Evolutionary conservation across 1,284 basidiomycete species (phyloP).

Genomic region (Puccinia horiana): DNA sequence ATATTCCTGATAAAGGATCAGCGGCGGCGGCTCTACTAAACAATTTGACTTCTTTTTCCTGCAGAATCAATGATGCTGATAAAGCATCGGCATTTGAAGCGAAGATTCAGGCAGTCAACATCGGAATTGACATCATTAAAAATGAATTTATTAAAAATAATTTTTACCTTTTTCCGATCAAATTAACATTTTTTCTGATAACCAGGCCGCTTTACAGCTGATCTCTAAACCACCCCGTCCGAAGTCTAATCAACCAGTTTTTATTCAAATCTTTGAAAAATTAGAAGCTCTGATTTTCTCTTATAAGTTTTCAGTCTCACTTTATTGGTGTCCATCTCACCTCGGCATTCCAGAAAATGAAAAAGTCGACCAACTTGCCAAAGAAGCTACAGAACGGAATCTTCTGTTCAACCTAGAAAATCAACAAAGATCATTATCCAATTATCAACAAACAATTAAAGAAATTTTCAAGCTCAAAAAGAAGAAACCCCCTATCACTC

Average conservation of each 20-base stretch:
- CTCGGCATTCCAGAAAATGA: background rate
- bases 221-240: background rate
- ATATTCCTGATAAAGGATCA: background rate
- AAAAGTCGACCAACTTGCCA: background rate
- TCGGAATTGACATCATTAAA: background rate
- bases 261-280: background rate
- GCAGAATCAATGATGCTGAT: background rate
- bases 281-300: background rate
- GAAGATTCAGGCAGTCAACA: background rate
- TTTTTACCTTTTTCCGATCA: background rate
- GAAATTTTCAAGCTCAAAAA: background rate
- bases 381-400: background rate
- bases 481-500: background rate
- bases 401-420: background rate
- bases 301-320: too few species aligned
- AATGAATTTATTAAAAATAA: too few species aligned
- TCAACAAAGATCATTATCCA: background rate
- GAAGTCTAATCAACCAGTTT: background rate
- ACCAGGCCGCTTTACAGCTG: background rate
- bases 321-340: slow-evolving; percentile 9
- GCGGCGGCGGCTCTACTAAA: background rate
- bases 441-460: background rate
- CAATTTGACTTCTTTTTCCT: background rate
- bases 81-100: background rate
- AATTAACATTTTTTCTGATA: background rate